Evolutionary conservation across 2,329 filamentous ascomycete genomes (phyloP).

Genomic region (Cyclaneusma minus): DNA sequence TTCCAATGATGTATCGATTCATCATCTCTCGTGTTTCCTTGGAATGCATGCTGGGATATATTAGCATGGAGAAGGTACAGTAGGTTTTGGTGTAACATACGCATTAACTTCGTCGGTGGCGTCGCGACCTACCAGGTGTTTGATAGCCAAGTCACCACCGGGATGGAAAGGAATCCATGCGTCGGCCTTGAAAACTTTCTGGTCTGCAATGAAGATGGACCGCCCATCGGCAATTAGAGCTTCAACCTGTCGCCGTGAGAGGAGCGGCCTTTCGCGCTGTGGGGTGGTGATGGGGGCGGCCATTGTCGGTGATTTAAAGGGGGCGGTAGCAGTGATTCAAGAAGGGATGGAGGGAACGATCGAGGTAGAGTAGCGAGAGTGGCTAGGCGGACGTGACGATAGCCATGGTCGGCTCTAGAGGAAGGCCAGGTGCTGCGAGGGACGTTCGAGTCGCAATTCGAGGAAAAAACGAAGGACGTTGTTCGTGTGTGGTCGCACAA

Average conservation of each 20-base stretch:
- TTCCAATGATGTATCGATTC: conserved; percentile 70
- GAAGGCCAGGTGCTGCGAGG: too few species aligned
- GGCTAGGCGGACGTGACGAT: too few species aligned
- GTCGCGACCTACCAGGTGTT: conserved; percentile 87
- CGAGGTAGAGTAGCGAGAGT: not conserved
- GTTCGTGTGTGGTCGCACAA: too few species aligned
- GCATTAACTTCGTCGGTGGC: conserved; percentile 87
- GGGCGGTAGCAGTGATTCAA: conserved; percentile 1
- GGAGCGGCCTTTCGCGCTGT: conserved; percentile 17
- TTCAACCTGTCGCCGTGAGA: conserved; percentile 56
- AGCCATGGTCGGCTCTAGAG: too few species aligned
- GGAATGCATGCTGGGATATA: conserved; percentile 57
- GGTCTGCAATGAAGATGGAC: conserved; percentile 66
- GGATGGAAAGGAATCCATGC: conserved; percentile 82
- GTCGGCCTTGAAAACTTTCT: conserved; percentile 73
- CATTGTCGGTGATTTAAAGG: conserved; percentile 1
- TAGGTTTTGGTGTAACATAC: conserved; percentile 33
- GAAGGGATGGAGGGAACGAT: conserved; percentile 1
- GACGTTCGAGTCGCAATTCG: too few species aligned
- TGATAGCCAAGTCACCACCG: conserved; percentile 78
- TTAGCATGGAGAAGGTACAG: conserved; percentile 1
- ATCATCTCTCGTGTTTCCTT: conserved; percentile 59
- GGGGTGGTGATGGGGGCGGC: not conserved
- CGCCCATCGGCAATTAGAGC: conserved; percentile 69
- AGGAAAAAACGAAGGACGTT: too few species aligned